Base-by-base conservation (phyloP, 305 asterid species). In the Fraxinus nigra region DNA sequence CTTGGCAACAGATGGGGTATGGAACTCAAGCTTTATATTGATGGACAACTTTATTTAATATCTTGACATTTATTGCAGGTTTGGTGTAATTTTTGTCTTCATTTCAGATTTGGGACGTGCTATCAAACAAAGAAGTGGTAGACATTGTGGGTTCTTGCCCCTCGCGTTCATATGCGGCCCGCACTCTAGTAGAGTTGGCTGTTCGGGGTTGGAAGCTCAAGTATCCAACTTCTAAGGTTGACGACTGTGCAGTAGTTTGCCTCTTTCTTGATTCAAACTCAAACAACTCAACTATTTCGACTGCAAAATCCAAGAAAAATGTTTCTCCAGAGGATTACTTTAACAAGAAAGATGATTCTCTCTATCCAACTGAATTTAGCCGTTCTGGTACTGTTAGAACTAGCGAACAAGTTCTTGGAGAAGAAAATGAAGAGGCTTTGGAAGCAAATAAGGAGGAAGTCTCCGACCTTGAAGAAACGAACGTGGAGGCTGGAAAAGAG, bases 101-200 rank as follows among this genome's bases (percentile, higher is more conserved):
- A n/a, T 80, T 24, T 46, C 88, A 94, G 98, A 89, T 94, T 80
- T 94, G 98, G 97, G 98, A 93, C 72, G 98, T 94, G 63, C 91
- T 94, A 22, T 85, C 97, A 5, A 94, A 94, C 85, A 77, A 92
- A 75, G 91, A 93, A 77, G 98, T 94, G 83, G 92, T 94, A 7
- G 87, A 85, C n/a, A 91, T 92, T 22, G 97, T 94, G 79, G 88
- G 86, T 75, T 89, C 93, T 54, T 84, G 93, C 82, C 80, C 90
- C 26, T 73, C 86, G 16, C 94, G 90, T 65, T 81, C 97, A 70
- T 63, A 85, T 77, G 93, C 95, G 34, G 90, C 98, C 78, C 90
- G 92, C 46, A 81, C 84, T 35, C 78, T 94, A 24, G 97, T 94
- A 33, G 91, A 93, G 83, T 65, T 88, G 61, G 97, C 97, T 4